Evolutionary conservation across 345 rosid genomes (phyloP), one percentile per base, ranked within the genome.

Genomic region (Passiflora organensis): DNA sequence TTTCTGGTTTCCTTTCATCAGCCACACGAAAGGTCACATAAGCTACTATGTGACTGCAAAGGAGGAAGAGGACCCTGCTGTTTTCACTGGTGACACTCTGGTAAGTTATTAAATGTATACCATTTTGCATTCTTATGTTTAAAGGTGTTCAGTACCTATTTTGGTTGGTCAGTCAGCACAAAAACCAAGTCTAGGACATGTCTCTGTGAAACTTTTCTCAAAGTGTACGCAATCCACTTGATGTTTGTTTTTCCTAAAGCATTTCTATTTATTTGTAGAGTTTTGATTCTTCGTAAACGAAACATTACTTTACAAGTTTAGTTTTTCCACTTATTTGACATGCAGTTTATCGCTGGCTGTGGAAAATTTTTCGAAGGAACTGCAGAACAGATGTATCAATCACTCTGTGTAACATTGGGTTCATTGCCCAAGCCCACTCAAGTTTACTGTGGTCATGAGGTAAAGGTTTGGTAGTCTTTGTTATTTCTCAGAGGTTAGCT

Each of bases 381-480:
- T 19, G 95, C 96, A 52, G 91, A 91, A 46, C 91, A 91, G 72
- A 91, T 91, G 98, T 72, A 91, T 72, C 88, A 85, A 53, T 91
- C 98, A 16, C 72, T 88, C 47, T 87, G 96, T 73, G 85, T 82
- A 53, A 91, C 91, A n/a, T 64, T 91, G 71, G 86, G 81, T 38
- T 82, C 98, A 28, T 73, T 91, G 73, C 96, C 96, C 32, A 82
- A 80, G 67, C 86, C 84, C 23, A 84, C 98, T 54, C 80, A 72
- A 70, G 77, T 91, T 52, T 91, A 81, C 68, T 91, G 98, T 22
- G 96, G 98, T 61, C 95, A 91, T 15, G 96, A 88, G 98, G 98
- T 88, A 79, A 28, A 2, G 19, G 4, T 61, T 44, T 25, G 6
- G n/a, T 16, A 12, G 2, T 25, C n/a, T 16, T 24, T 16, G 8